These are phyloP conservation scores for Ascochyta koolunga DNA, from an alignment of 2,329 filamentous ascomycete genomes.

Conservation along the genomic window DNA sequence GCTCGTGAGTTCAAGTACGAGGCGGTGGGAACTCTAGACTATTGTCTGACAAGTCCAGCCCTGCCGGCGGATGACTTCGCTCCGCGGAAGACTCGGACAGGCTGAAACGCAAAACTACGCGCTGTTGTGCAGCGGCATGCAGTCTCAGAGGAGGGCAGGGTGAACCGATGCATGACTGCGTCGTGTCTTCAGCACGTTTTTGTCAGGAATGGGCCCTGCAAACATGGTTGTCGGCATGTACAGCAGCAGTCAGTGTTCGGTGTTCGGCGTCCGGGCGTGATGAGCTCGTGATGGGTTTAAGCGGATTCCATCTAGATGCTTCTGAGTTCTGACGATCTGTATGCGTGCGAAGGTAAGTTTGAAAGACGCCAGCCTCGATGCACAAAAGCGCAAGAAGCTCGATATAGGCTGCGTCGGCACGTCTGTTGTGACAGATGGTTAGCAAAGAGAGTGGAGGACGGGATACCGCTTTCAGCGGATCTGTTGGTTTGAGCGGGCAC, in stretches of 20 bases:
- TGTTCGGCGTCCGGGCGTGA: background rate
- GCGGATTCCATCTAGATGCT: conserved; percentile 9
- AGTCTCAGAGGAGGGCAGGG: conserved; percentile 5
- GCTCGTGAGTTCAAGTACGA: background rate
- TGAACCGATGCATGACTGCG: background rate
- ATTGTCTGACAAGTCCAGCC: conserved; percentile 9
- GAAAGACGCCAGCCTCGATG: conserved; percentile 7
- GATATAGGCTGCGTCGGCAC: background rate
- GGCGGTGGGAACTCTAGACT: background rate
- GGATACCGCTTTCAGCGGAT: background rate
- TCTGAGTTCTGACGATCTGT: background rate
- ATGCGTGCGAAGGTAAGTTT: background rate
- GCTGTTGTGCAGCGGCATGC: conserved; percentile 1
- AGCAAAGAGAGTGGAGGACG: background rate
- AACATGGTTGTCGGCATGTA: background rate
- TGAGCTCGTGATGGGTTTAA: background rate
- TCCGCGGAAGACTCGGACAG: conserved; percentile 1
- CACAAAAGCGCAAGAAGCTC: background rate
- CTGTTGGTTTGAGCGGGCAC: conserved; percentile 3
- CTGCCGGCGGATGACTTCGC: background rate
- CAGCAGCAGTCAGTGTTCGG: background rate
- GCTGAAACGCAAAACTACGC: conserved; percentile 5
- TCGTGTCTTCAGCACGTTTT: conserved; percentile 5
- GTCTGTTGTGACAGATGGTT: conserved; percentile 1
- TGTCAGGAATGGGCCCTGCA: conserved; percentile 7